Conservation (phyloP, 306 rosid genomes). For the Glycine latifolia region DNA sequence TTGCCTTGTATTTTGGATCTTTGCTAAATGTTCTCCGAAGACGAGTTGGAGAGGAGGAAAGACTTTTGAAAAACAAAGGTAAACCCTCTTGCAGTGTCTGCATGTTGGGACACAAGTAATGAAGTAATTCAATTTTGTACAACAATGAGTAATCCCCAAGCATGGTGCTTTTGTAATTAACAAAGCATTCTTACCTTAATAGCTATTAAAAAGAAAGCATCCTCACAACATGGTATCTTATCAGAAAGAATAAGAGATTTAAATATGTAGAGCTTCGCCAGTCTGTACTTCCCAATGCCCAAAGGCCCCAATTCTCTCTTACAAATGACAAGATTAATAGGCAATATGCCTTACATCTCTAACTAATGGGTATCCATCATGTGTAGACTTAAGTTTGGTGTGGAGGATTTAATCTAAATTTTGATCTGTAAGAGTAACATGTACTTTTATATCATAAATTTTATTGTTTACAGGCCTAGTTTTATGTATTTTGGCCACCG, state of each 20-base stretch:
- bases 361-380: neutral
- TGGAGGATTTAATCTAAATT: neutral
- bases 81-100: constrained; percentile 35
- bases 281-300: neutral
- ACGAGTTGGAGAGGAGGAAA: constrained; percentile 89
- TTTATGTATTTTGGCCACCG: neutral
- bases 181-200: neutral
- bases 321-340: neutral
- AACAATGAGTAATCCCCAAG: neutral
- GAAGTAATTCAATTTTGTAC: constrained; percentile 1
- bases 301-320: neutral
- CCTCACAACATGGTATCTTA: neutral
- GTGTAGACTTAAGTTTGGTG: neutral
- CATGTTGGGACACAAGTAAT: constrained; percentile 11
- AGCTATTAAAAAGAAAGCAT: neutral
- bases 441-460: neutral
- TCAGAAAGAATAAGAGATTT: neutral
- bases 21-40: constrained; percentile 84
- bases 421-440: constrained; percentile 1
- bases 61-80: constrained; percentile 72
- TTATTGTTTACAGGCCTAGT: neutral
- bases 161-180: neutral
- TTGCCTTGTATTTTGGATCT: constrained; percentile 91
- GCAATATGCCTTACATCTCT: neutral
- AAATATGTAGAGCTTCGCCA: neutral